These are phyloP conservation scores for Nakataea oryzae DNA, from an alignment of 2,329 filamentous ascomycete species.

Conservation along the genomic window DNA sequence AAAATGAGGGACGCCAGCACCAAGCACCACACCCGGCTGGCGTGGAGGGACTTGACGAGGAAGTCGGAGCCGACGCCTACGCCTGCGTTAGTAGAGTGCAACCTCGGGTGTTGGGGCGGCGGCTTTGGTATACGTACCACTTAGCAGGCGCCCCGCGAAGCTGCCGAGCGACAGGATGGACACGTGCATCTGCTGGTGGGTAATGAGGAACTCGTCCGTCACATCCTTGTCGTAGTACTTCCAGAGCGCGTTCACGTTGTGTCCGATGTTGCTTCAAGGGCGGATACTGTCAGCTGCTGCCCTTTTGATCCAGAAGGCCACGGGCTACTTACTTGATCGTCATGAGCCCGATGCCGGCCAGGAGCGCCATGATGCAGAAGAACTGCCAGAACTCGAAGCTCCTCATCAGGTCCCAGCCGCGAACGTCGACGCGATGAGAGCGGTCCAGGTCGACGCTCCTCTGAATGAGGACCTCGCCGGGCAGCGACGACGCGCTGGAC, in stretches of 20 bases:
- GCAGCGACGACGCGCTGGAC: conserved; percentile 39
- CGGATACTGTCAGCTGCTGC: not conserved
- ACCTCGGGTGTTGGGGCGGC: not conserved
- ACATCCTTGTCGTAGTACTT: conserved; percentile 68
- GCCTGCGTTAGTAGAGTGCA: not conserved
- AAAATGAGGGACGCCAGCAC: conserved; percentile 71
- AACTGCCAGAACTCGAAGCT: conserved; percentile 82
- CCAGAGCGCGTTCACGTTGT: conserved; percentile 82
- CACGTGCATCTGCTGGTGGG: conserved; percentile 82
- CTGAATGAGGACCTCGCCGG: conserved; percentile 40
- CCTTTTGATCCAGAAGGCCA: too few relatives aligned
- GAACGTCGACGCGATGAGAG: conserved; percentile 81
- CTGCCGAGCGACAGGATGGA: conserved; percentile 86
- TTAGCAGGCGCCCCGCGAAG: conserved; percentile 70
- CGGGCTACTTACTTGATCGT: conserved; percentile 76
- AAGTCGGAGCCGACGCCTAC: conserved; percentile 81
- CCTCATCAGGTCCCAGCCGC: conserved; percentile 64
- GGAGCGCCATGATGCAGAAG: conserved; percentile 77
- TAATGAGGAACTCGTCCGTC: conserved; percentile 62
- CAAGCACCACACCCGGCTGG: conserved; percentile 86
- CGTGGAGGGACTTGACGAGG: conserved; percentile 68
- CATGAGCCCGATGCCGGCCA: conserved; percentile 92
- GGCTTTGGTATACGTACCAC: conserved; percentile 38
- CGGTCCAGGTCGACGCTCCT: conserved; percentile 60
- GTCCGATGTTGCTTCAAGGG: conserved; percentile 73